Evolutionary conservation across 2,329 filamentous ascomycete genomes (phyloP).

Genomic region (Talaromyces rugulosus): DNA sequence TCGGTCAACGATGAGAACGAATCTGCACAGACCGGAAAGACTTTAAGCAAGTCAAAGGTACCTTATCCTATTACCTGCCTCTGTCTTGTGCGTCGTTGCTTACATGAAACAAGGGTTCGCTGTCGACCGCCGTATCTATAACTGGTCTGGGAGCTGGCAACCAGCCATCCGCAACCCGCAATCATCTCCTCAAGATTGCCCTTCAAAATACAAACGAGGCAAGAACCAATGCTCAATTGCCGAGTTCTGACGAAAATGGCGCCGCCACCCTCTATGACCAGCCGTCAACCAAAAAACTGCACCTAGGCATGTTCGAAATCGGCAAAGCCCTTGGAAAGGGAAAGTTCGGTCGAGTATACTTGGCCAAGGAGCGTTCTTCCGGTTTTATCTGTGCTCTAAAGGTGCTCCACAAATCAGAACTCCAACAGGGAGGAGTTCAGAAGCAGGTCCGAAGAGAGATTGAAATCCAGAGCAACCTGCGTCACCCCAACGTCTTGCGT

Average conservation of each 20-base stretch:
- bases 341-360: conserved; percentile 82
- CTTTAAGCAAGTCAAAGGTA: conserved; percentile 73
- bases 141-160: conserved; percentile 44
- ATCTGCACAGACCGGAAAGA: conserved; percentile 45
- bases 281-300: conserved; percentile 59
- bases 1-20: conserved; percentile 88
- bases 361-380: conserved; percentile 72
- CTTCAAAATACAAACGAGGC: conserved; percentile 71
- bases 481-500: conserved; percentile 79
- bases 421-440: conserved; percentile 76
- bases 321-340: conserved; percentile 80
- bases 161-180: conserved; percentile 53
- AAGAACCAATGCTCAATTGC: conserved; percentile 53
- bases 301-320: conserved; percentile 93
- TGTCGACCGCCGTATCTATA: conserved; percentile 44
- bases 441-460: conserved; percentile 85
- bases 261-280: conserved; percentile 53
- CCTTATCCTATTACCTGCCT: conserved; percentile 11
- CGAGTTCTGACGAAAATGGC: conserved; percentile 48
- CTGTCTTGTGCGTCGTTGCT: conserved; percentile 10
- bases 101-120: conserved; percentile 34
- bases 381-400: conserved; percentile 85
- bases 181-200: conserved; percentile 81
- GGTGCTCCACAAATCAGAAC: conserved; percentile 77
- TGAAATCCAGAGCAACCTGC: conserved; percentile 82